Conservation (phyloP, 345 rosid genomes). For the Pistacia atlantica region DNA sequence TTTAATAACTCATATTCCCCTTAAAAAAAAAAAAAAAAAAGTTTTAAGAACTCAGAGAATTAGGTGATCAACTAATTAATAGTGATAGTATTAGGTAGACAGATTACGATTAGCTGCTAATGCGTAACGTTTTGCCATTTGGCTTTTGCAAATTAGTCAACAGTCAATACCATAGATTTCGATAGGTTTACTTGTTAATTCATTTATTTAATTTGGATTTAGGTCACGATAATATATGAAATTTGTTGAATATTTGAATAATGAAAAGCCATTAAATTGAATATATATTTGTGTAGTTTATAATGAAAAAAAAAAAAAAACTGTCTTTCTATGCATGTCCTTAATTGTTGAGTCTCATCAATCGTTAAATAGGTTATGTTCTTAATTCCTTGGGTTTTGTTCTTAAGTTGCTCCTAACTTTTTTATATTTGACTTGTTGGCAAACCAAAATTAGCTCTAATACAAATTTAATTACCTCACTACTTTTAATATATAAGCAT, state of each 20-base stretch:
- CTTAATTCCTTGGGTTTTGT: neutral
- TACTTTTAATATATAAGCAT: too few relatives aligned
- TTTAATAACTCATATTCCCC: too few relatives aligned
- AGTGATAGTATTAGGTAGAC: neutral
- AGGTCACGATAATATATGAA: neutral
- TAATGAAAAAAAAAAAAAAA: neutral
- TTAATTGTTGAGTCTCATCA: too few relatives aligned
- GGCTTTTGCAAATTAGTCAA: constrained; percentile 1
- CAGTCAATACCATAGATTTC: neutral
- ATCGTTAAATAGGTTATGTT: neutral
- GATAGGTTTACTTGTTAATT: neutral
- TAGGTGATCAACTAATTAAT: neutral
- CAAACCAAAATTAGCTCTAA: neutral
- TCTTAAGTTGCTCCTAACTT: neutral
- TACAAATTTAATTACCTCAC: neutral
- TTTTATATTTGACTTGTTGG: neutral
- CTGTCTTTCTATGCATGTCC: neutral
- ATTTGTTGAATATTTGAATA: neutral
- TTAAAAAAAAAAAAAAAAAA: neutral
- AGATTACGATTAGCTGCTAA: neutral
- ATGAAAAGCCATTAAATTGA: neutral
- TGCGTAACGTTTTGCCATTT: constrained; percentile 5
- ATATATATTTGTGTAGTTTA: neutral
- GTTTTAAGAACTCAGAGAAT: neutral
- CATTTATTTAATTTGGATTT: neutral